These are phyloP conservation scores for Asterophora lycoperdoides DNA, from an alignment of 768 basidiomycete genomes.

Conservation along the genomic window DNA sequence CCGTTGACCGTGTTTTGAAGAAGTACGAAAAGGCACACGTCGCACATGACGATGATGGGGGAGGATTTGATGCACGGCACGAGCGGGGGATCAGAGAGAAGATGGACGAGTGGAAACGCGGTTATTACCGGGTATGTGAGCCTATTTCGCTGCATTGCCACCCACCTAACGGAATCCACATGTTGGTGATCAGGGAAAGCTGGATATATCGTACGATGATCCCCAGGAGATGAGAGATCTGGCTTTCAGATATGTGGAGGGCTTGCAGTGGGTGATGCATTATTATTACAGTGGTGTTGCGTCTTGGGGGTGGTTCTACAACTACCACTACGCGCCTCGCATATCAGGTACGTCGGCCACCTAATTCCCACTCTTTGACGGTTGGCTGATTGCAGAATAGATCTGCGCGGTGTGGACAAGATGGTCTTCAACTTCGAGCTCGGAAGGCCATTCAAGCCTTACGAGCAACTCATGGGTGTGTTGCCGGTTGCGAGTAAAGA, in stretches of 20 bases:
- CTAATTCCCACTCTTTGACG: neutral
- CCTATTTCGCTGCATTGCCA: neutral
- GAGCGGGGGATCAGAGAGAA: conserved; percentile 71
- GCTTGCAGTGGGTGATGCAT: conserved; percentile 98
- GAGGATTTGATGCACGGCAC: conserved; percentile 75
- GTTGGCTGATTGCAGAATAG: conserved; percentile 21
- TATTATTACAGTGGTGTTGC: conserved; percentile 98
- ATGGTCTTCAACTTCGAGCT: conserved; percentile 86
- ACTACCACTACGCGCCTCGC: conserved; percentile 96
- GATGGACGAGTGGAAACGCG: conserved; percentile 90
- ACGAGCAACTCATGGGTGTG: conserved; percentile 97
- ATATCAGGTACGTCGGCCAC: conserved; percentile 69
- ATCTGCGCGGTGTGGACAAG: conserved; percentile 65
- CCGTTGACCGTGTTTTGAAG: conserved; percentile 75
- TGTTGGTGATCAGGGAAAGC: conserved; percentile 61
- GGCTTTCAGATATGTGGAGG: conserved; percentile 82
- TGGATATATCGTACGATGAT: conserved; percentile 74
- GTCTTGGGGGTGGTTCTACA: conserved; percentile 98
- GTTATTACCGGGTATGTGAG: conserved; percentile 74
- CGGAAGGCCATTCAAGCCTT: conserved; percentile 88
- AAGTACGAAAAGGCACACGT: conserved; percentile 89
- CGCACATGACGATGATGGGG: conserved; percentile 62
- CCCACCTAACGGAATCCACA: neutral
- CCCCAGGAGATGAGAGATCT: conserved; percentile 66
- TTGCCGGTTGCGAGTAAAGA: conserved; percentile 87